Percentiles rank a stretch among this genome's conserved stretches.
phyloP scores from a whole-genome alignment of 1,284 basidiomycete species.

The Pseudozyma sp. region DNA sequence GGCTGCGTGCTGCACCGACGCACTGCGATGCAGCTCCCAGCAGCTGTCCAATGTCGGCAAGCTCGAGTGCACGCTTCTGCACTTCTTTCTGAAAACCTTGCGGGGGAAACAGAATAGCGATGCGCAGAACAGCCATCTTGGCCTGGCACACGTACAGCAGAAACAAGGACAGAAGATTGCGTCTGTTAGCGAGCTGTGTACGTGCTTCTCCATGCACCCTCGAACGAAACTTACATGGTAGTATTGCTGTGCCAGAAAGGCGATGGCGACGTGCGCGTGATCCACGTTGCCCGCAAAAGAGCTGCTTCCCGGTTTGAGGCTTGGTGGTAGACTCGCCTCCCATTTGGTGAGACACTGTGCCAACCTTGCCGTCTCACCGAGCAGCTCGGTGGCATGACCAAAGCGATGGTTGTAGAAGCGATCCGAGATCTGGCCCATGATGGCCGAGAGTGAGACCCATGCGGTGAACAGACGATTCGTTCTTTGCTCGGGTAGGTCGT shows the following conservation, averaged over 20 bases:
- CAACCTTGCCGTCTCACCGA: conserved; percentile 14
- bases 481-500: background rate
- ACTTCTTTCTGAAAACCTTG: conserved; percentile 14
- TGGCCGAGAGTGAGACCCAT: conserved; percentile 15
- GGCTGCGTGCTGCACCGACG: conserved; percentile 5
- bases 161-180: too few species aligned
- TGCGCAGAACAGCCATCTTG: conserved; percentile 18
- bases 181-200: too few species aligned
- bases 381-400: conserved; percentile 14
- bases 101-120: conserved; percentile 15
- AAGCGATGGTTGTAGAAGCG: conserved; percentile 19
- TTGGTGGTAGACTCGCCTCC: conserved; percentile 7
- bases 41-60: conserved; percentile 9
- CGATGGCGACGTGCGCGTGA: conserved; percentile 1
- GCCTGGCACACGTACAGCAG: background rate
- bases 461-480: conserved; percentile 2
- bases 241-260: conserved; percentile 16
- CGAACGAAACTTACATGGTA: conserved; percentile 9
- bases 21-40: conserved; percentile 13
- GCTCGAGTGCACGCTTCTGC: conserved; percentile 3
- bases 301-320: conserved; percentile 17
- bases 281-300: background rate
- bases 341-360: conserved; percentile 5
- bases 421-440: conserved; percentile 22
- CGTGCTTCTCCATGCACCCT: too few species aligned